Percentiles rank a stretch among this genome's conserved stretches.
These are phyloP conservation scores for Spathaspora passalidarum DNA, from an alignment of 805 yeast species.

Conservation along the genomic window DNA sequence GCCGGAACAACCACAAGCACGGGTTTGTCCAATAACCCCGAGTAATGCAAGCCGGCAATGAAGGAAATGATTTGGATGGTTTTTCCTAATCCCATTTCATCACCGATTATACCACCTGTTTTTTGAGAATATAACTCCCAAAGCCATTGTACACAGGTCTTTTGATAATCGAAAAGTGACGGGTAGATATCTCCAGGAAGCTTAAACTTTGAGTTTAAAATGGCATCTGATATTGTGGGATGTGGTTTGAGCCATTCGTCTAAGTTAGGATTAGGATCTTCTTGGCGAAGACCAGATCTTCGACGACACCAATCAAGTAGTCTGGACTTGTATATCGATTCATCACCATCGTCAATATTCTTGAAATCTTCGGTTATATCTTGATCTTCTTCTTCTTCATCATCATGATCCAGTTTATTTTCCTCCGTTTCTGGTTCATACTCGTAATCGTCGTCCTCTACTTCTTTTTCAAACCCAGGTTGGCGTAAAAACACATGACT, in stretches of 20 bases:
- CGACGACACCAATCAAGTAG: constrained; percentile 55
- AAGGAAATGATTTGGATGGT: constrained; percentile 92
- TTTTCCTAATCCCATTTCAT: constrained; percentile 97
- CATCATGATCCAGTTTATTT: constrained; percentile 11
- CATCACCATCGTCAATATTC: constrained; percentile 81
- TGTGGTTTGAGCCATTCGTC: constrained; percentile 76
- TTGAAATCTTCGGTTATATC: constrained; percentile 17
- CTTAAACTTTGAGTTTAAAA: constrained; percentile 62
- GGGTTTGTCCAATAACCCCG: constrained; percentile 71
- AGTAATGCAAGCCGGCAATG: constrained; percentile 85
- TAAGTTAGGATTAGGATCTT: constrained; percentile 7
- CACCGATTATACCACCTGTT: constrained; percentile 95
- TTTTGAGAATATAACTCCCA: constrained; percentile 89
- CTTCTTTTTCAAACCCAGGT: constrained; percentile 44
- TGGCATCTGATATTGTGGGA: constrained; percentile 74
- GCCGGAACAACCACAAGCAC: constrained; percentile 92
- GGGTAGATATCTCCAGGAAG: constrained; percentile 92
- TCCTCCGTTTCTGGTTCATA: constrained; percentile 12
- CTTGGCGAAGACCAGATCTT: constrained; percentile 45
- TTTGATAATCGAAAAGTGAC: constrained; percentile 85
- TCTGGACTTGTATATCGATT: constrained; percentile 56
- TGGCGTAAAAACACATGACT: constrained; percentile 46
- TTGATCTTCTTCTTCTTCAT: constrained; percentile 8
- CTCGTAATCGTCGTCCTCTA: constrained; percentile 14
- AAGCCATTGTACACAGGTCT: constrained; percentile 96